Conservation (phyloP, 1,284 basidiomycete genomes). For the Sporisorium scitamineum region DNA sequence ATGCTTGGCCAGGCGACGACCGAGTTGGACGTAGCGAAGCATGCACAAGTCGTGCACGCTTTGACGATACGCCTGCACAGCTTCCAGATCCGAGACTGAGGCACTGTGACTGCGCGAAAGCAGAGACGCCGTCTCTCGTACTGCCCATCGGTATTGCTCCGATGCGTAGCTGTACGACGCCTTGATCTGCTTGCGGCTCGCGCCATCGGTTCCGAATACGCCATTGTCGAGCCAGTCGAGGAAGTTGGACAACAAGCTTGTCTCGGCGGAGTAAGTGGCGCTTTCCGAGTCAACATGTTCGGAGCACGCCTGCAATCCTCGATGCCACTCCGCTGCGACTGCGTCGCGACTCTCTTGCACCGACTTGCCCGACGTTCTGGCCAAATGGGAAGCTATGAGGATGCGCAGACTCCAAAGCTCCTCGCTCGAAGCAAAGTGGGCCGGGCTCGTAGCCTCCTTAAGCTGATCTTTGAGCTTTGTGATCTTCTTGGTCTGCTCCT, state of each 20-base stretch:
- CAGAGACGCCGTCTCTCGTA: slow-evolving; percentile 40
- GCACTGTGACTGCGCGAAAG: slow-evolving; percentile 30
- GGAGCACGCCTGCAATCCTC: slow-evolving; percentile 39
- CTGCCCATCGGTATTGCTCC: slow-evolving; percentile 42
- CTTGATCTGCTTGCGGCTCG: slow-evolving; percentile 29
- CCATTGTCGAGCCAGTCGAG: slow-evolving; percentile 45
- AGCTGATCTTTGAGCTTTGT: slow-evolving; percentile 24
- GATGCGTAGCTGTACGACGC: slow-evolving; percentile 23
- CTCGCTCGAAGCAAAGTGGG: slow-evolving; percentile 25
- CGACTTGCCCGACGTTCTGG: slow-evolving; percentile 16
- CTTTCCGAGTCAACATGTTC: slow-evolving; percentile 7
- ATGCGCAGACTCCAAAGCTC: slow-evolving; percentile 51
- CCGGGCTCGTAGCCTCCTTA: slow-evolving; percentile 27
- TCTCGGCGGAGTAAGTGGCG: slow-evolving; percentile 9
- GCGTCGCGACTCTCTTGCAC: slow-evolving; percentile 17
- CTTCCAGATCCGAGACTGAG: slow-evolving; percentile 20
- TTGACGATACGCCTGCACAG: slow-evolving; percentile 34
- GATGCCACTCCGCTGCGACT: slow-evolving; percentile 38
- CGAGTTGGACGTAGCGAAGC: slow-evolving; percentile 34
- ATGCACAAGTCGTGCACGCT: slow-evolving; percentile 40
- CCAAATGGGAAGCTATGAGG: slow-evolving; percentile 20
- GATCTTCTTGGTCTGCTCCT: slow-evolving; percentile 28
- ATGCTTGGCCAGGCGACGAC: slow-evolving; percentile 20
- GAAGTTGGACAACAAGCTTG: slow-evolving; percentile 34
- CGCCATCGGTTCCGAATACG: slow-evolving; percentile 5